Evolutionary conservation across 257 asterid genomes (phyloP).

Genomic region (Solanum sparsipilum): DNA sequence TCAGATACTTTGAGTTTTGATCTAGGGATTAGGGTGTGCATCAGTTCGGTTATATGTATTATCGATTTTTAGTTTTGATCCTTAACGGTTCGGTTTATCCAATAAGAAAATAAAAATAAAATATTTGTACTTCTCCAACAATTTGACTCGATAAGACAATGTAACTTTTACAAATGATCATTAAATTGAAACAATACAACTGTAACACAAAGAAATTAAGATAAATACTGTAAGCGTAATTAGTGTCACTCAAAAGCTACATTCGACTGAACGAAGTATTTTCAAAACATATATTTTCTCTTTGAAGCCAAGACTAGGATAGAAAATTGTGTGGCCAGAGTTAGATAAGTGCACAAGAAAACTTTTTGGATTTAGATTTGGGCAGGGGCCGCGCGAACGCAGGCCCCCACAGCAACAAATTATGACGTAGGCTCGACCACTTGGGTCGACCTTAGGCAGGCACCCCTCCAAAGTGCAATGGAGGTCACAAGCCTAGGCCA

Average conservation of each 20-base stretch:
- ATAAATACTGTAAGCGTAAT: too few species aligned
- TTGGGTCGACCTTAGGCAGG: constrained; percentile 24
- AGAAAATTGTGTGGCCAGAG: too few species aligned
- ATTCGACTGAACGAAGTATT: background rate
- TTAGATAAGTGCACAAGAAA: background rate
- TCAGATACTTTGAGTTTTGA: constrained; percentile 20
- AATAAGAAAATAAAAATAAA: too few species aligned
- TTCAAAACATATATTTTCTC: background rate
- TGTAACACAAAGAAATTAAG: too few species aligned
- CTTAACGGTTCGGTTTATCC: too few species aligned
- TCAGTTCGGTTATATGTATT: too few species aligned
- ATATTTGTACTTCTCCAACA: too few species aligned
- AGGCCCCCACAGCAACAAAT: background rate
- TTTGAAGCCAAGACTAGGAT: background rate
- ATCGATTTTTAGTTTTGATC: too few species aligned
- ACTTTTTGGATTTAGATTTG: fast-evolving
- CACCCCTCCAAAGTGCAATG: constrained; percentile 25
- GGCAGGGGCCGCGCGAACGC: background rate
- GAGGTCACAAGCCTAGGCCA: constrained; percentile 27
- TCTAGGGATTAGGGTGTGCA: background rate
- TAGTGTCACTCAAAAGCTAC: too few species aligned
- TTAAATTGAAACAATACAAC: too few species aligned
- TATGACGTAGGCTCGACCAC: background rate
- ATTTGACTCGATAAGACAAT: too few species aligned
- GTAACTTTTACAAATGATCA: too few species aligned